Evolutionary conservation across 1,284 basidiomycete genomes (phyloP), one percentile per base, ranked within the genome.

Genomic region (Coniferiporia sulphurascens): DNA sequence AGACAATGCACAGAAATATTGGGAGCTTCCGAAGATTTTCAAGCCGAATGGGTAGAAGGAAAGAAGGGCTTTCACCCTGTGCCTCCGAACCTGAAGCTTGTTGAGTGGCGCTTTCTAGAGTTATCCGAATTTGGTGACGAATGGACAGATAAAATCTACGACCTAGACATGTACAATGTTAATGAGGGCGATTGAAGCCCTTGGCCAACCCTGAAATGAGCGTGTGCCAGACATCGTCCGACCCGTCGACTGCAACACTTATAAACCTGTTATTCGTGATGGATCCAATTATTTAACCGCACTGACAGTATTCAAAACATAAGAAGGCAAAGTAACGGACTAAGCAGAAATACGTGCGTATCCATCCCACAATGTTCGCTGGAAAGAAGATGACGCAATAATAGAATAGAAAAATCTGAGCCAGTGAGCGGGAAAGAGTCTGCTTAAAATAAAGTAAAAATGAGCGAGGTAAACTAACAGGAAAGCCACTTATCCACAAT

Each of bases 1-100:
- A 60, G 64, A 32, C 17, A 32, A 4, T 68, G 67, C 51, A 60
- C 65, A 1, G 15, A 27, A 4, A n/a, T 35, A 19, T 21, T 55
- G 44, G 45, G 48, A 27, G n/a, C 15, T 10, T 43, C 46, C 34
- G 15, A 21, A 8, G 4, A 5, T 17, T 48, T 48, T 48, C 54
- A 22, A 10, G 34, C 34, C 10, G 15, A 17, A 10, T 48, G 43
- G 17, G 12, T 48, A 17, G 44, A 55, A 8, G 19, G 34, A 21
- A 55, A 55, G 54, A 55, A 35, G 9, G 44, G 2, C 12, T 43
- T 43, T 17, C 12, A 19, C n/a, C 27, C 9, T 4, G 19, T 55
- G 22, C 44, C 54, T 15, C 32, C 54, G 19, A 55, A 35, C 48
- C 44, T 55, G 13, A 55, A 22, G 22, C 32, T 21, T 22, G 54